A percentile compares a stretch with the other conserved stretches of the same genome.
phyloP scores from a whole-genome alignment of 2,329 filamentous ascomycete species.

The Ascochyta clinopodiicola region DNA sequence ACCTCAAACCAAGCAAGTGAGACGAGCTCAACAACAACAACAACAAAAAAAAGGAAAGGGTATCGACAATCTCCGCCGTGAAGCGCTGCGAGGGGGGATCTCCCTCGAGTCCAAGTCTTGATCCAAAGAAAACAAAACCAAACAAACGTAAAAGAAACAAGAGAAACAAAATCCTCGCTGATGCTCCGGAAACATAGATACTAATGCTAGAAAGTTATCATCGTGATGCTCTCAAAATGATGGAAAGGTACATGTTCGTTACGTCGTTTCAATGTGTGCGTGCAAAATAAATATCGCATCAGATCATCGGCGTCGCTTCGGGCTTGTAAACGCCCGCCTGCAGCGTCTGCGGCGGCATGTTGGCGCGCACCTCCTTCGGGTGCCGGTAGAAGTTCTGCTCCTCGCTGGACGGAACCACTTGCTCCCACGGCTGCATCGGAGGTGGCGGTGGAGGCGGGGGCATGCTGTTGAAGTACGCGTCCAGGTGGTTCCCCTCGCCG shows the following conservation, averaged over 20 bases:
- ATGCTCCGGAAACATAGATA: not conserved
- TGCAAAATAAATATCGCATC: constrained; percentile 1
- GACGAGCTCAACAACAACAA: constrained; percentile 5
- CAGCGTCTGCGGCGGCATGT: constrained; percentile 56
- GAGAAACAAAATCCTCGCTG: constrained; percentile 21
- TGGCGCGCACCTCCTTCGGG: constrained; percentile 57
- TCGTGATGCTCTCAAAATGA: constrained; percentile 7
- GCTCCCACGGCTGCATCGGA: constrained; percentile 48
- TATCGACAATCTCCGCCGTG: constrained; percentile 45
- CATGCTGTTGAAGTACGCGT: constrained; percentile 39
- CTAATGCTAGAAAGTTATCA: not conserved
- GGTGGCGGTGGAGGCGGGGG: constrained; percentile 49
- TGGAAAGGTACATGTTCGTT: too few species aligned
- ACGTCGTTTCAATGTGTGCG: too few species aligned
- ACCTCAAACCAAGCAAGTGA: constrained; percentile 12
- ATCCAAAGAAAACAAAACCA: not conserved
- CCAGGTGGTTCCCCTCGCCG: constrained; percentile 32
- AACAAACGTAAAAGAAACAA: constrained; percentile 18
- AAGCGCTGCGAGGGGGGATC: constrained; percentile 32
- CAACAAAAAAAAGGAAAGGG: constrained; percentile 29
- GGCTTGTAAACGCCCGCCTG: constrained; percentile 52
- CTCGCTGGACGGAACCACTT: constrained; percentile 46
- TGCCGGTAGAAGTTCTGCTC: constrained; percentile 46
- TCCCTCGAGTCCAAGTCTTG: constrained; percentile 24
- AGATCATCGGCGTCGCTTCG: constrained; percentile 47